Conservation (phyloP, 768 basidiomycete genomes). For the Lactarius trivialis region DNA sequence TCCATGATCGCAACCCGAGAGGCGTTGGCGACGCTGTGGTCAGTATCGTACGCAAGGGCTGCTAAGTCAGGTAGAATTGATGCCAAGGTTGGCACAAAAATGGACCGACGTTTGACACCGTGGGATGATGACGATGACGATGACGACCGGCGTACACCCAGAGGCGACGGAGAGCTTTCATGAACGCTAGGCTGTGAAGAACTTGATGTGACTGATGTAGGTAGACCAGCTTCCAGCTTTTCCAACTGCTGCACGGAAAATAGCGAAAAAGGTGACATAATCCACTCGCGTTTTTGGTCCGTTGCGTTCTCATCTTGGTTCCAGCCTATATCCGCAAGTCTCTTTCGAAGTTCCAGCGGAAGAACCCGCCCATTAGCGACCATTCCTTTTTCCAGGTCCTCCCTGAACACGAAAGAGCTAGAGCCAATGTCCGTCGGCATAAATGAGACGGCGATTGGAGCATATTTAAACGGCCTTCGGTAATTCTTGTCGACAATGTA, state of each 20-base stretch:
- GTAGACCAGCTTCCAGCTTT: constrained; percentile 33
- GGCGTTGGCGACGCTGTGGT: constrained; percentile 47
- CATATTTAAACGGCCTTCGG: constrained; percentile 60
- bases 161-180: constrained; percentile 25
- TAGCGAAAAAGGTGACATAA: constrained; percentile 59
- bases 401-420: constrained; percentile 47
- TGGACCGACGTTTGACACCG: constrained; percentile 50
- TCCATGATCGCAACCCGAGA: constrained; percentile 55
- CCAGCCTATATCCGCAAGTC: constrained; percentile 72
- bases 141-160: background rate
- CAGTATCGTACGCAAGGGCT: constrained; percentile 44
- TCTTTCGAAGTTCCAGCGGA: constrained; percentile 57
- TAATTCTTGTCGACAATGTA: constrained; percentile 53
- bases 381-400: constrained; percentile 43
- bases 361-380: constrained; percentile 41
- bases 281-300: constrained; percentile 52
- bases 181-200: constrained; percentile 22
- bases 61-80: constrained; percentile 50
- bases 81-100: constrained; percentile 60
- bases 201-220: constrained; percentile 30
- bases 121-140: background rate
- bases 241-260: constrained; percentile 54
- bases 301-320: constrained; percentile 48
- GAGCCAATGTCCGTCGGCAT: constrained; percentile 72
- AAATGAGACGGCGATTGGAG: constrained; percentile 67